Conservation (phyloP, 441 rosid species). For the Eugenia klotzschiana region DNA sequence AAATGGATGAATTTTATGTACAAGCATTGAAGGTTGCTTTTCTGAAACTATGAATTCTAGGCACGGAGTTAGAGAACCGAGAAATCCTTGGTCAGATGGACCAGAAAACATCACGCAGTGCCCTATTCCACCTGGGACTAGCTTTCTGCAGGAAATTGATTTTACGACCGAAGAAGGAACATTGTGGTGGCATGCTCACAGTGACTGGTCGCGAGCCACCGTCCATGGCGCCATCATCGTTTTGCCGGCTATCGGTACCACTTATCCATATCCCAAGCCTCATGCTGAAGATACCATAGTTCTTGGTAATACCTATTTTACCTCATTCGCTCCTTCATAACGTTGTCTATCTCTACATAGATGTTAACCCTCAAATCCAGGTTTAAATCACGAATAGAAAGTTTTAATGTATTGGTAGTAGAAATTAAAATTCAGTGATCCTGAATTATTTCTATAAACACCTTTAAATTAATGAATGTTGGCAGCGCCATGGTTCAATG, state of each 20-base stretch:
- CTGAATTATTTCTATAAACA: background rate
- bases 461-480: background rate
- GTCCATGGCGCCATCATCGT: slow-evolving; percentile 11
- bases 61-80: slow-evolving; percentile 16
- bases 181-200: slow-evolving; percentile 19
- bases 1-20: background rate
- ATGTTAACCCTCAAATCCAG: background rate
- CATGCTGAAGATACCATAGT: slow-evolving; percentile 1
- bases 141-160: slow-evolving; percentile 1
- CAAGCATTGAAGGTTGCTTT: background rate
- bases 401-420: background rate
- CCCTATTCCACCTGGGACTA: slow-evolving; percentile 9
- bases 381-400: background rate
- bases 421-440: background rate
- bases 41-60: background rate
- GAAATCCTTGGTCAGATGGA: slow-evolving; percentile 21
- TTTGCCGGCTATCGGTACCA: background rate
- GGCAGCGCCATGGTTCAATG: slow-evolving; percentile 14
- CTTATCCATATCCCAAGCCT: slow-evolving; percentile 2
- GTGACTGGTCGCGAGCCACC: slow-evolving; percentile 13
- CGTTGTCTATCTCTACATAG: background rate
- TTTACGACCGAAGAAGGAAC: slow-evolving; percentile 12
- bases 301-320: background rate
- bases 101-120: slow-evolving; percentile 17
- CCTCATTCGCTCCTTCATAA: background rate